A percentile compares a stretch with the other conserved stretches of the same genome.
Evolutionary conservation across 2,329 filamentous ascomycete genomes (phyloP).

Genomic region (Fusarium dlaminii): DNA sequence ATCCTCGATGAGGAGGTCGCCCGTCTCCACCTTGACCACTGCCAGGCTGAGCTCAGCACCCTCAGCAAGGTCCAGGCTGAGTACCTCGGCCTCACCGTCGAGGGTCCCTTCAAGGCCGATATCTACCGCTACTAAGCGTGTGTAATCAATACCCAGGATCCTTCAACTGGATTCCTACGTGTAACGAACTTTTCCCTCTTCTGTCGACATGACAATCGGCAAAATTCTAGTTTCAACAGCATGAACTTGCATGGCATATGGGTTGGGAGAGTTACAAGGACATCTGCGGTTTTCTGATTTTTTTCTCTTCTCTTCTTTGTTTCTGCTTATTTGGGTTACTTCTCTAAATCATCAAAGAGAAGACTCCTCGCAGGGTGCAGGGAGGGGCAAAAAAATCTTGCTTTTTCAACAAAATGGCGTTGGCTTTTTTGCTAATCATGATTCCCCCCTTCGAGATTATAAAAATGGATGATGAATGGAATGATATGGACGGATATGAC

Average conservation of each 20-base stretch:
- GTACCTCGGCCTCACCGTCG: slow-evolving; percentile 85
- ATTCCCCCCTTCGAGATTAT: slow-evolving; percentile 47
- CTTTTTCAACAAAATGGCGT: slow-evolving; percentile 55
- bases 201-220: slow-evolving; percentile 46
- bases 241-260: slow-evolving; percentile 54
- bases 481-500: slow-evolving; percentile 29
- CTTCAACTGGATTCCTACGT: slow-evolving; percentile 53
- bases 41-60: slow-evolving; percentile 92
- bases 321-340: slow-evolving; percentile 38
- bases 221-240: slow-evolving; percentile 57
- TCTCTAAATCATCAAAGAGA: slow-evolving; percentile 20
- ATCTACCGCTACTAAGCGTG: slow-evolving; percentile 58
- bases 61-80: slow-evolving; percentile 89
- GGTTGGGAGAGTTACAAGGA: slow-evolving; percentile 44
- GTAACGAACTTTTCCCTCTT: slow-evolving; percentile 48
- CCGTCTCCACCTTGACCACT: slow-evolving; percentile 89
- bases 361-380: slow-evolving; percentile 42
- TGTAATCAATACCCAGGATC: slow-evolving; percentile 50
- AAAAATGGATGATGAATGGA: slow-evolving; percentile 42
- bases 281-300: slow-evolving; percentile 39
- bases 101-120: slow-evolving; percentile 97
- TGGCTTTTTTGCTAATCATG: slow-evolving; percentile 51
- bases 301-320: slow-evolving; percentile 38
- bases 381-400: slow-evolving; percentile 50
- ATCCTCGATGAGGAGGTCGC: slow-evolving; percentile 99